phyloP scores from a whole-genome alignment of 1,139 yeast species.

The Yamadazyma sp. region DNA sequence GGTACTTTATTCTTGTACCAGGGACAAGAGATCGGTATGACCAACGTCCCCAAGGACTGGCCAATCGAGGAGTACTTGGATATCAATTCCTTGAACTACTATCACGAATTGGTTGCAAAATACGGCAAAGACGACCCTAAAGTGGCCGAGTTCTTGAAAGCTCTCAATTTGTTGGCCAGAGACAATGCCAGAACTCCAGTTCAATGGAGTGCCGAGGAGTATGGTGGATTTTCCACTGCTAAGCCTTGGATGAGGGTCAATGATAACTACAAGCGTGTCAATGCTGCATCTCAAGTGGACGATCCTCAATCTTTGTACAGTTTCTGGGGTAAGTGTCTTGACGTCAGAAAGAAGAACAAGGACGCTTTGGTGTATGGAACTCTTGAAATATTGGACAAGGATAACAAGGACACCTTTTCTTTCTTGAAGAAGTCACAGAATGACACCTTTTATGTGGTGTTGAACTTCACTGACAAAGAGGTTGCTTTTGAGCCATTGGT shows the following conservation, averaged over 20 bases:
- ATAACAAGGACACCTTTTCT: conserved; percentile 12
- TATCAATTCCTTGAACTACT: conserved; percentile 47
- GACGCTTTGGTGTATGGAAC: conserved; percentile 49
- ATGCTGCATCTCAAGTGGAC: conserved; percentile 46
- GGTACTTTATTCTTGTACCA: conserved; percentile 63
- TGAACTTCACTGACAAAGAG: conserved; percentile 43
- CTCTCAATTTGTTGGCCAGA: conserved; percentile 40
- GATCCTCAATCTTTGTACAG: conserved; percentile 48
- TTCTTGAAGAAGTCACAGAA: conserved; percentile 11
- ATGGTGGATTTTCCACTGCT: conserved; percentile 52
- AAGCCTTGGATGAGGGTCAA: conserved; percentile 59
- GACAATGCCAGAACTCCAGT: conserved; percentile 62
- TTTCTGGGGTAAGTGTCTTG: conserved; percentile 47
- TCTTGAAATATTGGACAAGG: conserved; percentile 34
- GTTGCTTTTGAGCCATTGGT: conserved; percentile 26
- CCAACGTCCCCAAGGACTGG: conserved; percentile 46
- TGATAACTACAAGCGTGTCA: conserved; percentile 49
- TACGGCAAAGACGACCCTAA: conserved; percentile 33
- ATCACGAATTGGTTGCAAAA: conserved; percentile 29
- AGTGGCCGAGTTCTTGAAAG: conserved; percentile 32
- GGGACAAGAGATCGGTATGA: conserved; percentile 64
- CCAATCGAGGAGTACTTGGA: conserved; percentile 52
- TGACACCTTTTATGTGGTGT: conserved; percentile 36
- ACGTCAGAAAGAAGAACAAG: conserved; percentile 44
- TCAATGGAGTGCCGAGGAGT: conserved; percentile 51